A percentile compares a stretch with the other conserved stretches of the same genome.
phyloP scores from a whole-genome alignment of 2,329 filamentous ascomycete species.

The Pseudocercospora fuligena region DNA sequence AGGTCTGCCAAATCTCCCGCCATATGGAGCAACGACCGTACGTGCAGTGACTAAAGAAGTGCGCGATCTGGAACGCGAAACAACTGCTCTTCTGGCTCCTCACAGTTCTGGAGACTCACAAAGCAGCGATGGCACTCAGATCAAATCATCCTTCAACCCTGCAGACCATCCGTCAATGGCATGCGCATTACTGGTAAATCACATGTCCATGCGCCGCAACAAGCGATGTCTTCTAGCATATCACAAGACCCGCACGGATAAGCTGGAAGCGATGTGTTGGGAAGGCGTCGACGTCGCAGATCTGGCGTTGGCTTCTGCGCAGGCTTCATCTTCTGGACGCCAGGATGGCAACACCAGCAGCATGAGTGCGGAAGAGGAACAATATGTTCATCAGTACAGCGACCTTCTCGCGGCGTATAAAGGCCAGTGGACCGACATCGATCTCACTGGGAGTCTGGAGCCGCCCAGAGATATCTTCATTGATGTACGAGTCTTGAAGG shows the following conservation, averaged over 20 bases:
- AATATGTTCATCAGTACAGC: conserved; percentile 89
- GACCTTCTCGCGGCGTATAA: conserved; percentile 96
- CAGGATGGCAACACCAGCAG: conserved; percentile 31
- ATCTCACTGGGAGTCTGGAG: conserved; percentile 90
- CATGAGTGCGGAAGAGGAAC: conserved; percentile 92
- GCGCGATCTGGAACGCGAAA: conserved; percentile 87
- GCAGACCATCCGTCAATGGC: conserved; percentile 80
- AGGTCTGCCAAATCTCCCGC: conserved; percentile 80
- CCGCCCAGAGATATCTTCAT: conserved; percentile 96
- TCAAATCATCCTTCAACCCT: conserved; percentile 80
- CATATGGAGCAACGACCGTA: conserved; percentile 90
- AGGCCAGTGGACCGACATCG: conserved; percentile 97
- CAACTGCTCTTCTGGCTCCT: conserved; percentile 75
- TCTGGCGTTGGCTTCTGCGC: conserved; percentile 57
- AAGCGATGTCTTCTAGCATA: conserved; percentile 96
- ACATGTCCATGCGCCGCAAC: conserved; percentile 92
- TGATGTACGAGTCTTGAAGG: conserved; percentile 92
- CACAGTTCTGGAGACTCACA: conserved; percentile 62
- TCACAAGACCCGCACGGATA: conserved; percentile 86
- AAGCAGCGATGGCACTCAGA: conserved; percentile 36
- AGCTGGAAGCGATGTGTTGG: conserved; percentile 94
- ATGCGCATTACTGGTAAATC: conserved; percentile 87
- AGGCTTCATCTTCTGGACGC: conserved; percentile 37
- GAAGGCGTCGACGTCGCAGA: conserved; percentile 83
- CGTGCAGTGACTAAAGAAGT: conserved; percentile 88